These are phyloP conservation scores for Leccinum uliginosum DNA, from an alignment of 768 basidiomycete genomes.

Conservation along the genomic window DNA sequence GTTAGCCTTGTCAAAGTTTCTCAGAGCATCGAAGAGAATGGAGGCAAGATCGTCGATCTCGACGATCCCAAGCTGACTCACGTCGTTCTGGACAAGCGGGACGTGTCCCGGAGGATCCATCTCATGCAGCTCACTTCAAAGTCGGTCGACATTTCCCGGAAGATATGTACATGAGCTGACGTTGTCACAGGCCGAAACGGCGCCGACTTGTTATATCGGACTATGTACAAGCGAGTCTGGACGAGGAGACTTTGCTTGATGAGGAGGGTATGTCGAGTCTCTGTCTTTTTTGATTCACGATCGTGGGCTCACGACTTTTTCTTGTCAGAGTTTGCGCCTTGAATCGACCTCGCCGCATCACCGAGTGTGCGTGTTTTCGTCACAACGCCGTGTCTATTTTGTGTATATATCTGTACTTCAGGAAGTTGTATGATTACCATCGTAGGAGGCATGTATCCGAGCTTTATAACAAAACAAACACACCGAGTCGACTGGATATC, in stretches of 20 bases:
- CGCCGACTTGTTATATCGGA: slow-evolving; percentile 75
- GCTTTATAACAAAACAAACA: too few species aligned
- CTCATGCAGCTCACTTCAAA: slow-evolving; percentile 68
- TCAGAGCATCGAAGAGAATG: slow-evolving; percentile 56
- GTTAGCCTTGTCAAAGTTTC: slow-evolving; percentile 53
- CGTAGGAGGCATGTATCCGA: too few species aligned
- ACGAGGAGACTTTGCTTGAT: slow-evolving; percentile 78
- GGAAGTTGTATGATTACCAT: not conserved
- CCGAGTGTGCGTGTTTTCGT: not conserved
- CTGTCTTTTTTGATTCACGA: not conserved
- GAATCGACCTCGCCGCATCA: not conserved
- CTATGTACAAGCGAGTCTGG: slow-evolving; percentile 73
- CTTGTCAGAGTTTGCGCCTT: not conserved
- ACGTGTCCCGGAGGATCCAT: slow-evolving; percentile 65
- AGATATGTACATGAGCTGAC: slow-evolving; percentile 8
- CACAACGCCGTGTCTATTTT: not conserved
- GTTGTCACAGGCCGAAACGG: slow-evolving; percentile 61
- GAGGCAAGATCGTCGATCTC: slow-evolving; percentile 67
- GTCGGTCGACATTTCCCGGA: slow-evolving; percentile 38
- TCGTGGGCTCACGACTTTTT: not conserved
- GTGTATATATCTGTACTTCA: not conserved
- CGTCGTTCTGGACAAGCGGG: slow-evolving; percentile 78
- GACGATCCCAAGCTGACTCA: slow-evolving; percentile 82
- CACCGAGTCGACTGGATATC: too few species aligned
- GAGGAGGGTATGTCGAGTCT: slow-evolving; percentile 57